Percentiles rank a stretch among this genome's conserved stretches.
These are phyloP conservation scores for Lenzites betulinus DNA, from an alignment of 768 basidiomycete species.

Conservation along the genomic window DNA sequence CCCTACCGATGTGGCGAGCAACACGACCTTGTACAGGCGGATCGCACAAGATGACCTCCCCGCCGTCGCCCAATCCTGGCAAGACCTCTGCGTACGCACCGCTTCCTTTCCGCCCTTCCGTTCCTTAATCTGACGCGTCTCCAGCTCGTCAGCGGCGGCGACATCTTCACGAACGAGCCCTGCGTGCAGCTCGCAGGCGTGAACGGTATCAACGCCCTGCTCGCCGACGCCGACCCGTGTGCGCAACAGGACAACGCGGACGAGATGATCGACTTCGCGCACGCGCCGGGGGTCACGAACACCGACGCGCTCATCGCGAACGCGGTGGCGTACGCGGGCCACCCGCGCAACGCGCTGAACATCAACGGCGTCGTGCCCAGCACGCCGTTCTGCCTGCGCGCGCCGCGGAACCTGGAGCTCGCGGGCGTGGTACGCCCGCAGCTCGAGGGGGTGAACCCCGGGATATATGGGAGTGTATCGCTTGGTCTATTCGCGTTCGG, in stretches of 20 bases:
- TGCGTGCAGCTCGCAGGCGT: conserved; percentile 46
- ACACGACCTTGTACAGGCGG: conserved; percentile 20
- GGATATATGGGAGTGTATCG: conserved; percentile 54
- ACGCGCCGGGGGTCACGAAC: conserved; percentile 44
- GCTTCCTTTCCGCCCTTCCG: too few relatives aligned
- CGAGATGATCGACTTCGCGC: conserved; percentile 53
- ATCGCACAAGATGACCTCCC: conserved; percentile 39
- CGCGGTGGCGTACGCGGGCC: conserved; percentile 44
- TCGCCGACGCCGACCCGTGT: conserved; percentile 48
- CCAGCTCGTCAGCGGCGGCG: conserved; percentile 39
- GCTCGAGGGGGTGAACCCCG: conserved; percentile 50
- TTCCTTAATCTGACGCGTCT: not conserved
- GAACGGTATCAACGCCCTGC: conserved; percentile 45
- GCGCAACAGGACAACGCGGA: conserved; percentile 52
- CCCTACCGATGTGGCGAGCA: not conserved
- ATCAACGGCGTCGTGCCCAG: conserved; percentile 46
- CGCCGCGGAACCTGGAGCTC: conserved; percentile 51
- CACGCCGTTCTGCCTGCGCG: conserved; percentile 55
- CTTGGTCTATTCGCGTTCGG: conserved; percentile 49
- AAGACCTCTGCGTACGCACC: conserved; percentile 40
- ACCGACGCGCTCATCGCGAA: conserved; percentile 42
- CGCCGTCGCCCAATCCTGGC: conserved; percentile 44
- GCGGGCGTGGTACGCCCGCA: conserved; percentile 46
- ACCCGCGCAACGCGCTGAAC: conserved; percentile 46
- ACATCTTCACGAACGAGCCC: conserved; percentile 42